Base-by-base conservation (phyloP, 2,329 filamentous ascomycete genomes). In the Paecilomyces formosus region DNA sequence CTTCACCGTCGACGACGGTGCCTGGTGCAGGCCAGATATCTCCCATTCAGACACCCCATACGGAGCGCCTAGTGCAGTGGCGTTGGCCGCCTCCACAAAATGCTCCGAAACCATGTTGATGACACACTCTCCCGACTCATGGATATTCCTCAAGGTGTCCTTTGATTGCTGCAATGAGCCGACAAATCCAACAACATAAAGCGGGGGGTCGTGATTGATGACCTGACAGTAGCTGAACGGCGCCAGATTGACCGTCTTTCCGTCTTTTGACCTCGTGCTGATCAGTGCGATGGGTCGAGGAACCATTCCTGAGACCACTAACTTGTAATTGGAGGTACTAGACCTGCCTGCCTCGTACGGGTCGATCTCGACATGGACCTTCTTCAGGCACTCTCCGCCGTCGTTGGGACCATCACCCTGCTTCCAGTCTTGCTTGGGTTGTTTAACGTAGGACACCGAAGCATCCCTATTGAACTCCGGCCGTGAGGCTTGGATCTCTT, bases 201-300 rank as follows among this genome's bases (percentile, higher is more conserved):
- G 79, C 0, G 92, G 92, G 3, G 92, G 93, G 70, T 97, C 92
- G 71, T 94, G 89, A 72, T 85, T 86, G 64, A 96, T 81, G 62
- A 96, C 75, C 71, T 91, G 88, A 72, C 92, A 91, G 78, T 94
- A 97, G 69, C 85, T 89, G 74, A 94, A 96, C 0, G 92, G 92
- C 0, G 92, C 90, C 2, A 97, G 81, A 75, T 97, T 97, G 15
- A 84, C 85, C 28, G 76, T 79, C 33, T 68, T 74, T 22, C 89
- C 90, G 67, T 92, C 88, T 45, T 76, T 76, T 2, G 78, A 81
- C 35, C 79, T 71, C 1, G 85, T 88, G 55, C 79, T 81, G 13
- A 86, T 73, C 62, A 87, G 85, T 1, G 84, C 85, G 53, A 97
- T 88, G 12, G 93, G 93, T 12, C 93, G 85, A 0, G 93, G 93